Conservation (phyloP, 2,329 filamentous ascomycete species). For the Dactylellina haptotyla region DNA sequence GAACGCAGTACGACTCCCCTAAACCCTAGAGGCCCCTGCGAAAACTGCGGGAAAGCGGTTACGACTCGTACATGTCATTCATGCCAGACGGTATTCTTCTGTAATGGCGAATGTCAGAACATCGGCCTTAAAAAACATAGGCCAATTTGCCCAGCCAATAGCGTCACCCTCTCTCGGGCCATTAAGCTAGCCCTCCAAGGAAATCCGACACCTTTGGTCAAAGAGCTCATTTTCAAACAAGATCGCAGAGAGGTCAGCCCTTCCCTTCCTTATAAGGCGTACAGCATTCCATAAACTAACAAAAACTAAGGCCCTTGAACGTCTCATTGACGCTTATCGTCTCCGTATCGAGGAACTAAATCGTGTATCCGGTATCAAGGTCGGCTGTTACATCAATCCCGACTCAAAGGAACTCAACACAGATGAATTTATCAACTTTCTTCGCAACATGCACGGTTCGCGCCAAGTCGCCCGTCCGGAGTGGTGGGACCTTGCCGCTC, state of each 20-base stretch:
- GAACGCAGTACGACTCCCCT: background rate
- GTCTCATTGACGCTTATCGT: slow-evolving; percentile 41
- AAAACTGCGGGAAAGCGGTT: slow-evolving; percentile 17
- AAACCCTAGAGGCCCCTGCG: slow-evolving; percentile 19
- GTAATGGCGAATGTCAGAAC: slow-evolving; percentile 27
- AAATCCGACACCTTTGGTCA: slow-evolving; percentile 30
- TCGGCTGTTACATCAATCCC: slow-evolving; percentile 22
- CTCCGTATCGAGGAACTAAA: slow-evolving; percentile 36
- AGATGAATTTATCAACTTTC: slow-evolving; percentile 44
- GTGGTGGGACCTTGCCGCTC: slow-evolving; percentile 40
- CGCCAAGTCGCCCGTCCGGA: slow-evolving; percentile 27
- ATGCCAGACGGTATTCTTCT: slow-evolving; percentile 39
- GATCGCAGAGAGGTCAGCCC: slow-evolving; percentile 34
- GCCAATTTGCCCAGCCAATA: slow-evolving; percentile 16
- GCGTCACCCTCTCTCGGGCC: slow-evolving; percentile 5
- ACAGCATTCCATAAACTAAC: too few species aligned
- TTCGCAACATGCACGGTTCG: slow-evolving; percentile 23
- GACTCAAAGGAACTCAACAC: background rate
- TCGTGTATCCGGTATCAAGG: slow-evolving; percentile 16
- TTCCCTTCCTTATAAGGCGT: background rate
- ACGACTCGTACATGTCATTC: slow-evolving; percentile 20
- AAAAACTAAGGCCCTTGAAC: slow-evolving; percentile 42
- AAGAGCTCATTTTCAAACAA: slow-evolving; percentile 22
- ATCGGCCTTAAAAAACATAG: slow-evolving; percentile 14
- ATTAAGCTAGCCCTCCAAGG: slow-evolving; percentile 26